Percentiles rank a stretch among this genome's conserved stretches.
Conservation (phyloP, 305 asterid genomes). For the Fraxinus velutina region DNA sequence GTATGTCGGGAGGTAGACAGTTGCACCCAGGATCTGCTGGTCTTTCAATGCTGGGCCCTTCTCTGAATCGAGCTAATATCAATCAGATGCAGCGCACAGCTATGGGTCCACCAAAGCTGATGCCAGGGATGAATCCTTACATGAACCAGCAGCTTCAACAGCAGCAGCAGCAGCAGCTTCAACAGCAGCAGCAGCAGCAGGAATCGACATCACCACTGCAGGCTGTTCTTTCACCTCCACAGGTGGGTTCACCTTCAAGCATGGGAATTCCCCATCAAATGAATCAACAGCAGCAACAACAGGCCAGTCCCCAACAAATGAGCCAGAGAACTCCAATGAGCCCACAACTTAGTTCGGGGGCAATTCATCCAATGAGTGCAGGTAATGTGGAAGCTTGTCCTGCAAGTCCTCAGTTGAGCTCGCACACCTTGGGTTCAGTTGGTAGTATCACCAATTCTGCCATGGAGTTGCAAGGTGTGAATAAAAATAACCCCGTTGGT, state of each 20-base stretch:
- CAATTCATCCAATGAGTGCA: constrained; percentile 58
- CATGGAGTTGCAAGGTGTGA: constrained; percentile 83
- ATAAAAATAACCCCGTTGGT: constrained; percentile 61
- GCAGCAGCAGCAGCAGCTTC: constrained; percentile 37
- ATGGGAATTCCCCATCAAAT: constrained; percentile 64
- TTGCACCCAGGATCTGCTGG: constrained; percentile 57
- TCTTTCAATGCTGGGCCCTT: constrained; percentile 61
- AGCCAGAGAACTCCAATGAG: constrained; percentile 89
- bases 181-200: constrained; percentile 39
- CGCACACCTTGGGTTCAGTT: constrained; percentile 87
- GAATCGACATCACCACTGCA: constrained; percentile 67
- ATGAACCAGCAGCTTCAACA: constrained; percentile 51
- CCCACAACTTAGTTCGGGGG: constrained; percentile 94
- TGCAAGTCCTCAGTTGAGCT: constrained; percentile 93
- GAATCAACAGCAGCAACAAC: constrained; percentile 49
- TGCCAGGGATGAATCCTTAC: constrained; percentile 60
- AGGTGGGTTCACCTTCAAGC: constrained; percentile 79
- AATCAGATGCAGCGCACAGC: constrained; percentile 66
- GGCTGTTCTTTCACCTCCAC: constrained; percentile 67
- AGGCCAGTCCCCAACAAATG: constrained; percentile 74
- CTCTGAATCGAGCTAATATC: constrained; percentile 59
- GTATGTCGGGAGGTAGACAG: constrained; percentile 66
- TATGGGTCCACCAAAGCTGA: constrained; percentile 77
- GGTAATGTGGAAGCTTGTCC: constrained; percentile 83
- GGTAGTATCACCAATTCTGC: constrained; percentile 81